A percentile compares a stretch with the other conserved stretches of the same genome.
phyloP scores from a whole-genome alignment of 306 rosid genomes.

The Quercus alba region DNA sequence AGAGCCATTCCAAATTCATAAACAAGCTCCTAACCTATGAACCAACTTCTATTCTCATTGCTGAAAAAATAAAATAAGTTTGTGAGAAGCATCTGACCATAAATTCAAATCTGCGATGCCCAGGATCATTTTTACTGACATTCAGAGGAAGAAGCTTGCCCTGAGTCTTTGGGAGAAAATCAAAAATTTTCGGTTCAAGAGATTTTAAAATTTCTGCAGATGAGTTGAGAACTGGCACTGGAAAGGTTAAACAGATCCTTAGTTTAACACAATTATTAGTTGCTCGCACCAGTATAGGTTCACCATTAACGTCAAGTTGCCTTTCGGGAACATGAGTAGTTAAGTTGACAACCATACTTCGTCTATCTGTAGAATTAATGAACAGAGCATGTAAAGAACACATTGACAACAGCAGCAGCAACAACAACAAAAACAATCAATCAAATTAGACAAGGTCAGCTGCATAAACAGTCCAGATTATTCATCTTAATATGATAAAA shows the following conservation, averaged over 20 bases:
- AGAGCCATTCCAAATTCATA: not conserved
- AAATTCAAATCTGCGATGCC: slow-evolving; percentile 74
- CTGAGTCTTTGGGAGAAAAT: slow-evolving; percentile 35
- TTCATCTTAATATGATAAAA: not conserved
- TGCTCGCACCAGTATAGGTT: slow-evolving; percentile 74
- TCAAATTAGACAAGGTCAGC: no score
- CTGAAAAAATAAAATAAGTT: not conserved
- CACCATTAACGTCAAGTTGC: slow-evolving; percentile 56
- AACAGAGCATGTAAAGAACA: slow-evolving; percentile 15
- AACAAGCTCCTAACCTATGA: not conserved
- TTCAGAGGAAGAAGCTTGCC: slow-evolving; percentile 50
- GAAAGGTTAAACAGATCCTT: slow-evolving; percentile 64
- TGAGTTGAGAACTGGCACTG: slow-evolving; percentile 73
- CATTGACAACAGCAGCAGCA: not conserved
- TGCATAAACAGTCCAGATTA: not conserved
- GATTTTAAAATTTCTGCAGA: slow-evolving; percentile 57
- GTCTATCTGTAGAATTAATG: slow-evolving; percentile 61
- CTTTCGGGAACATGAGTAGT: slow-evolving; percentile 65
- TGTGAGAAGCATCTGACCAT: slow-evolving; percentile 48
- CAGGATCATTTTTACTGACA: slow-evolving; percentile 26
- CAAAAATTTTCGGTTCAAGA: not conserved
- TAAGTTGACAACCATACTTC: slow-evolving; percentile 51
- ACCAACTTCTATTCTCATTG: not conserved
- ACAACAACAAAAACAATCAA: no score
- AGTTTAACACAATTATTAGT: slow-evolving; percentile 59